Conservation (phyloP, 345 rosid genomes). For the Viola odorata region DNA sequence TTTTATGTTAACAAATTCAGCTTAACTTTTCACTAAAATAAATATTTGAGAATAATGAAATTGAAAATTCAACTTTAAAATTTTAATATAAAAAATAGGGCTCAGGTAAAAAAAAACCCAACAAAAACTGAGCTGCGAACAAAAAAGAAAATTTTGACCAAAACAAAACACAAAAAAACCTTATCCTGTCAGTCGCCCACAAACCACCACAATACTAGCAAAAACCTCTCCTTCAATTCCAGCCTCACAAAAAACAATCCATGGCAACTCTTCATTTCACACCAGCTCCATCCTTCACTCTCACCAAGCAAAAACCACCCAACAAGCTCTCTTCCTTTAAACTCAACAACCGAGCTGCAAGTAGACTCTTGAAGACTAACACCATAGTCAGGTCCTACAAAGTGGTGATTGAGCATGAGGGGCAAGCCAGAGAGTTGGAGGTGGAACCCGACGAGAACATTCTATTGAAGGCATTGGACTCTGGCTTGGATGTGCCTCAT, state of each 20-base stretch:
- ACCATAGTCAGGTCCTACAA: constrained; percentile 41
- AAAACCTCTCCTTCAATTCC: constrained; percentile 8
- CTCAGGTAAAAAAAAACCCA: too few species aligned
- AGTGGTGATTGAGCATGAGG: constrained; percentile 74
- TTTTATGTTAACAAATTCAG: too few species aligned
- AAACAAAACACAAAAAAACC: constrained; percentile 4
- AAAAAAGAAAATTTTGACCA: too few species aligned
- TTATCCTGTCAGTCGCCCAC: constrained; percentile 42
- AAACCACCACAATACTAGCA: constrained; percentile 1
- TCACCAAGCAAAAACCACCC: constrained; percentile 33
- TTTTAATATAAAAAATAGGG: too few species aligned
- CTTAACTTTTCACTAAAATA: too few species aligned
- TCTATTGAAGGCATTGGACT: constrained; percentile 71
- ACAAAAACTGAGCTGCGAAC: too few species aligned
- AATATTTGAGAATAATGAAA: too few species aligned
- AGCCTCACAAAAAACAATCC: constrained; percentile 4
- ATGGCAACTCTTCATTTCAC: constrained; percentile 63
- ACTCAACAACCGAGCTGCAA: constrained; percentile 9
- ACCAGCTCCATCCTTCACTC: constrained; percentile 40
- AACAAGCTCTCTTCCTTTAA: constrained; percentile 19
- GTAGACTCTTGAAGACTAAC: constrained; percentile 15
- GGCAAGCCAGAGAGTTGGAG: constrained; percentile 60
- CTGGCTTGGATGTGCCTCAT: constrained; percentile 67
- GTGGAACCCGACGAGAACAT: constrained; percentile 88
- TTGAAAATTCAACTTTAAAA: too few species aligned